Percentiles rank a stretch among this genome's conserved stretches.
Evolutionary conservation across 2,329 filamentous ascomycete genomes (phyloP).

Genomic region (Colletotrichum noveboracense): DNA sequence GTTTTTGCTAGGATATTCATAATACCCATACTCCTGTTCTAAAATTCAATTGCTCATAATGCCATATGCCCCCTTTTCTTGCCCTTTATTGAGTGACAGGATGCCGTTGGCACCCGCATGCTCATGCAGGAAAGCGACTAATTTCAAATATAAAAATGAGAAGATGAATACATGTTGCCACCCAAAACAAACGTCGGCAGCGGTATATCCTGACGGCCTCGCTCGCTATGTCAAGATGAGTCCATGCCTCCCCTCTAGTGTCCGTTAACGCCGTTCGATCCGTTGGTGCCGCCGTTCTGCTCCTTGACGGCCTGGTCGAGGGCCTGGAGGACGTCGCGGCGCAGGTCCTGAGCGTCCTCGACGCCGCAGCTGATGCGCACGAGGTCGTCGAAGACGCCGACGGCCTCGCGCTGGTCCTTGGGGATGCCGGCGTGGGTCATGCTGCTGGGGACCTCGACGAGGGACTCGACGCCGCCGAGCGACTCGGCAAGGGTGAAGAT

Average conservation of each 20-base stretch:
- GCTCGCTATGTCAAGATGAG: background rate
- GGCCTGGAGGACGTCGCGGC: conserved; percentile 81
- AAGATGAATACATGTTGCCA: conserved; percentile 5
- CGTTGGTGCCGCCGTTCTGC: conserved; percentile 26
- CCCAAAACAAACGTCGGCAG: background rate
- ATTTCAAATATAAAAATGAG: background rate
- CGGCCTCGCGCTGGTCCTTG: conserved; percentile 84
- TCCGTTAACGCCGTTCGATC: conserved; percentile 30
- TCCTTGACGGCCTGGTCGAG: conserved; percentile 73
- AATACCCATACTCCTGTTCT: conserved; percentile 18
- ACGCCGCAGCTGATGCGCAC: conserved; percentile 93
- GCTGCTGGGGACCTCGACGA: conserved; percentile 89
- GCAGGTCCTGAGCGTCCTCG: conserved; percentile 87
- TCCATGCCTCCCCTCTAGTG: conserved; percentile 2
- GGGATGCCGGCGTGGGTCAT: conserved; percentile 99
- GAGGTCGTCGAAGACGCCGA: conserved; percentile 93
- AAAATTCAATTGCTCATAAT: conserved; percentile 16
- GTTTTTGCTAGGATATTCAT: background rate
- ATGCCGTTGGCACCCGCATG: background rate
- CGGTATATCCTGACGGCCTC: background rate
- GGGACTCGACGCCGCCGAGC: conserved; percentile 87
- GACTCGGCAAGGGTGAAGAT: conserved; percentile 95
- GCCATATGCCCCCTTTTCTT: background rate
- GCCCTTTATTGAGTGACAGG: background rate
- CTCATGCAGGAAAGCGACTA: background rate